Base-by-base conservation (phyloP, 805 yeast species). In the Barnettozyma sp. region DNA sequence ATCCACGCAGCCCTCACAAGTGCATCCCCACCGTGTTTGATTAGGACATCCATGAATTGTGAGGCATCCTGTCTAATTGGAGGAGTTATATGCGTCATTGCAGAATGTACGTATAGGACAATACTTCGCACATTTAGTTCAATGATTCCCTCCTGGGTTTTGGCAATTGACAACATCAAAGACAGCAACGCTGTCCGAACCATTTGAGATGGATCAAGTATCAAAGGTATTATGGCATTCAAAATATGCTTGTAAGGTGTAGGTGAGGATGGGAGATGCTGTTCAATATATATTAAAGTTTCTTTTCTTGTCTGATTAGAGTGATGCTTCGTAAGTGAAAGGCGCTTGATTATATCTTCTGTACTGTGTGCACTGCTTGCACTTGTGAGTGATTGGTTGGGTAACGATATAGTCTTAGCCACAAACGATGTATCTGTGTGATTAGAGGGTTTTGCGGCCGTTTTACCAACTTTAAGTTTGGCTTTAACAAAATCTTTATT, bases 21-120 rank as follows among this genome's bases (percentile, higher is more conserved):
- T 7, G 80, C 65, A 28, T 65, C 70, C 3, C 73, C 66, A 18
- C 78, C 72, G 37, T 68, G 60, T 30, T 68, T 63, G n/a, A 86
- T 55, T 36, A 87, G 54, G 4, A 78, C 65, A 26, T 68, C 65
- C 18, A 88, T 60, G 47, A 82, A 83, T 39, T 70, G 73, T 0
- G 90, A 73, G 2, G 94, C 76, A 41, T 83, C 87, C 30, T 74
- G 72, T 37, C 95, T 71, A 19, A 92, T 77, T 4, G 75, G 76
- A 1, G 86, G 78, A 21, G 71, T 71, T 26, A 92, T 82, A 55
- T 92, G 97, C 13, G 97, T 82, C 96, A 92, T 90, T 4, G 95
- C 94, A 35, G 90, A 80, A 47, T 82, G 82, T 13, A 90, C 67
- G 55, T 82, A 88, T 21, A 90, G 66, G n/a, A 82, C 69, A 36